Evolutionary conservation across 1,284 basidiomycete species (phyloP).

Genomic region (Malassezia dermatis): DNA sequence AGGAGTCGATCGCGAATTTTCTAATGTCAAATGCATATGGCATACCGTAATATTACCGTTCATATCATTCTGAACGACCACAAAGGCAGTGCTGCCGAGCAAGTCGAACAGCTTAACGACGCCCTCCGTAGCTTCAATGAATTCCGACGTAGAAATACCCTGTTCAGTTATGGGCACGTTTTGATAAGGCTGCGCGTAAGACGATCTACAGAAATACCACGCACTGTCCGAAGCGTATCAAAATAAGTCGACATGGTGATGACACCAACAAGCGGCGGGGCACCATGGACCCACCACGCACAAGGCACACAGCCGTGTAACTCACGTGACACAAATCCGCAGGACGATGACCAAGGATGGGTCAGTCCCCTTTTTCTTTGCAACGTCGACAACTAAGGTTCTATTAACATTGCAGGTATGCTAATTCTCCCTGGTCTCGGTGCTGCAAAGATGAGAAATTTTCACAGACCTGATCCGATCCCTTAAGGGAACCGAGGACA

Average conservation of each 20-base stretch:
- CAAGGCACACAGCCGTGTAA: background rate
- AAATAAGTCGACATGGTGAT: slow-evolving; percentile 69
- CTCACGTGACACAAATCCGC: background rate
- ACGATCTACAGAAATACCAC: slow-evolving; percentile 19
- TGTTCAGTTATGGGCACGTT: slow-evolving; percentile 73
- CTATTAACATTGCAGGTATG: background rate
- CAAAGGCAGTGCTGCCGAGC: slow-evolving; percentile 75
- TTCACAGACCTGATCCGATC: slow-evolving; percentile 22
- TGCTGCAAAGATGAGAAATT: slow-evolving; percentile 9
- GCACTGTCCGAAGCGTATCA: slow-evolving; percentile 66
- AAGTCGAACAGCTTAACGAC: slow-evolving; percentile 90
- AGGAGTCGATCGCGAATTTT: slow-evolving; percentile 65
- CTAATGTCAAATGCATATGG: slow-evolving; percentile 16
- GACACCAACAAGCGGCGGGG: background rate
- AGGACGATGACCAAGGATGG: background rate
- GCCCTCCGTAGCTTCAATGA: slow-evolving; percentile 80
- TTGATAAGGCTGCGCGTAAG: slow-evolving; percentile 33
- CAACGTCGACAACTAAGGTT: background rate
- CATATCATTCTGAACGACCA: slow-evolving; percentile 74
- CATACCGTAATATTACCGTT: slow-evolving; percentile 69
- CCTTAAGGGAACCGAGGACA: slow-evolving; percentile 16
- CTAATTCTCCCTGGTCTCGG: background rate
- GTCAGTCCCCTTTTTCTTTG: background rate
- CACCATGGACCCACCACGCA: background rate
- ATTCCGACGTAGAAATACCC: slow-evolving; percentile 79